Base-by-base conservation (phyloP, 352 stramenopile genomes). In the Phytopythium helicoides region DNA sequence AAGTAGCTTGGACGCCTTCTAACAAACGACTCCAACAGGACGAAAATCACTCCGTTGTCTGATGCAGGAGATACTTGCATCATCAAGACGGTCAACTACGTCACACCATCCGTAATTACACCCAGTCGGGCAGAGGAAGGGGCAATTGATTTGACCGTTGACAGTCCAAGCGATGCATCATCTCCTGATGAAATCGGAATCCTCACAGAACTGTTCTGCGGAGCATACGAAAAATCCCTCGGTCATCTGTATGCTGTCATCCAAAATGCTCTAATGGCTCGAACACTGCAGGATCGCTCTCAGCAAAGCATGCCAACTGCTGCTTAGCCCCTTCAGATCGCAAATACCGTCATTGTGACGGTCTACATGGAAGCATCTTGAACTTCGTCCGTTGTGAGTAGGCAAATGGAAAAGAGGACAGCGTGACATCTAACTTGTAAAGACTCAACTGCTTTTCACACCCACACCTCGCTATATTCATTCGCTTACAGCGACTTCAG, bases 401-500 rank as follows among this genome's bases (percentile, higher is more conserved):
- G 15, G n/a, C 11, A 49, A n/a, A n/a, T n/a, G n/a, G n/a, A n/a
- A n/a, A n/a, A n/a, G n/a, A n/a, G n/a, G n/a, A n/a, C n/a, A n/a
- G n/a, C n/a, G n/a, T n/a, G n/a, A n/a, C n/a, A n/a, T n/a, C n/a
- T n/a, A n/a, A n/a, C n/a, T n/a, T n/a, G n/a, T n/a, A n/a, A n/a
- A n/a, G n/a, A n/a, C 28, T 40, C 14, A 52, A 45, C 42, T 15
- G 3, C 28, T 18, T 26, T 38, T 19, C 10, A 42, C 12, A 18
- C n/a, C 21, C 21, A 42, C 33, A 15, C 10, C 5, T 5, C 21
- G 31, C 28, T 9, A 28, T 18, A 23, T 47, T 34, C 15, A 22
- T 21, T 37, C 16, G 9, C 3, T 57, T 81, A 87, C 50, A 92
- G 44, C 25, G 79, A 82, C 56, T 90, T 80, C 48, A 92, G 67